Evolutionary conservation across 306 rosid species (phyloP).

Genomic region (Mucuna pruriens): DNA sequence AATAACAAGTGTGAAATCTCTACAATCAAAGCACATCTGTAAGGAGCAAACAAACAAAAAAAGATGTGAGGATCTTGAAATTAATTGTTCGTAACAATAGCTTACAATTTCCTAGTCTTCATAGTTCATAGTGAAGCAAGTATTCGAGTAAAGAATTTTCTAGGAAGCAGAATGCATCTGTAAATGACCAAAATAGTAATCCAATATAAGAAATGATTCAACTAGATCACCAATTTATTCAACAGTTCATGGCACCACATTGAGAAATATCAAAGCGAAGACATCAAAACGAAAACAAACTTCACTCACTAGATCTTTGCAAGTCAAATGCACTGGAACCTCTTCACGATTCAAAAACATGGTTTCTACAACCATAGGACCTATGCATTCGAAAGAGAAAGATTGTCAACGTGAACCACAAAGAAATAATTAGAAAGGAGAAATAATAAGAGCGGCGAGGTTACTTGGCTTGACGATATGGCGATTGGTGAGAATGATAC

Average conservation of each 20-base stretch:
- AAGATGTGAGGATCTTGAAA: not conserved
- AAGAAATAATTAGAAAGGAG: not conserved
- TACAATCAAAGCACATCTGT: not conserved
- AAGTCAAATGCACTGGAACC: constrained; percentile 85
- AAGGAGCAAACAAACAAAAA: not conserved
- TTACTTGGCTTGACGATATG: constrained; percentile 95
- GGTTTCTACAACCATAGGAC: constrained; percentile 95
- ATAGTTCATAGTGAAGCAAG: not conserved
- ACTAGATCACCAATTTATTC: not conserved
- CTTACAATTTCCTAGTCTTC: not conserved
- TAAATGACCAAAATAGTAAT: not conserved
- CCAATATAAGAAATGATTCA: not conserved
- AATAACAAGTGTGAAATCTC: not conserved
- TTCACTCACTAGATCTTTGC: constrained; percentile 88
- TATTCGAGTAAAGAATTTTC: constrained; percentile 2
- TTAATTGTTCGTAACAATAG: not conserved
- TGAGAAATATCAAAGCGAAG: constrained; percentile 9
- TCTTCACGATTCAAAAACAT: constrained; percentile 96
- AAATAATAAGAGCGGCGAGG: not conserved
- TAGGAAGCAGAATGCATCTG: not conserved
- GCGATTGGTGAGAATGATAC: constrained; percentile 94
- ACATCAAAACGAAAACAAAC: not conserved
- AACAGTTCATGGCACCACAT: not conserved
- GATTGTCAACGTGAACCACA: constrained; percentile 6
- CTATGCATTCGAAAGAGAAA: constrained; percentile 57